These are phyloP conservation scores for Paragyromitra xinjiangensis DNA, from an alignment of 495 filamentous ascomycete genomes.

Conservation along the genomic window DNA sequence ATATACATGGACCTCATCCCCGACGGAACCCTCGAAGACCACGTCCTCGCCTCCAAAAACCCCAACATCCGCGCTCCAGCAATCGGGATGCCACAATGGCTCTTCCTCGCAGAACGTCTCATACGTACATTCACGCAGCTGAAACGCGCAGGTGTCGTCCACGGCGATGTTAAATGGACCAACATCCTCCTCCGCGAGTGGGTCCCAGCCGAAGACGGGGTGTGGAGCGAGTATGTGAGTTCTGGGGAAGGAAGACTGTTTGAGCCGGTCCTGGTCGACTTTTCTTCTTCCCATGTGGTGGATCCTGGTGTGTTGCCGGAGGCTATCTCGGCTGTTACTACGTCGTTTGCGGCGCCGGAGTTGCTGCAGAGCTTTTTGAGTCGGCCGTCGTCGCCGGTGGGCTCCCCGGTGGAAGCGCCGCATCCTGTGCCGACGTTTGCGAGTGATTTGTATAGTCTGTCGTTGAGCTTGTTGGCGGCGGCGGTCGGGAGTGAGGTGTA, in stretches of 20 bases:
- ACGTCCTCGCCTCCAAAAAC: conserved; percentile 10
- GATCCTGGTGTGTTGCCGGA: conserved; percentile 31
- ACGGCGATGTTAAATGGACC: conserved; percentile 56
- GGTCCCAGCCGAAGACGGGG: background rate
- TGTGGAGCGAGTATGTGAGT: conserved; percentile 13
- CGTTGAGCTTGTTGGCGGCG: conserved; percentile 50
- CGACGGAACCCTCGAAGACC: conserved; percentile 36
- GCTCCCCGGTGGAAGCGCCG: background rate
- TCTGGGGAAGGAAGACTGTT: conserved; percentile 8
- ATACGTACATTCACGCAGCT: conserved; percentile 39
- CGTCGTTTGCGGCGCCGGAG: conserved; percentile 53
- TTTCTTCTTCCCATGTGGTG: conserved; percentile 45
- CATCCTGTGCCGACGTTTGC: conserved; percentile 47
- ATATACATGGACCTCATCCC: conserved; percentile 45
- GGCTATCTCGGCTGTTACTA: conserved; percentile 49
- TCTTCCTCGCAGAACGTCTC: conserved; percentile 48
- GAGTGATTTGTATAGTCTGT: conserved; percentile 54
- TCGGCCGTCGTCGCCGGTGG: background rate
- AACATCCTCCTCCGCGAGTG: conserved; percentile 50
- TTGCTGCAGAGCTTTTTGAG: conserved; percentile 44
- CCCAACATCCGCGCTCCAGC: conserved; percentile 32
- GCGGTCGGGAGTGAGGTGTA: conserved; percentile 56
- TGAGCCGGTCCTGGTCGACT: conserved; percentile 53
- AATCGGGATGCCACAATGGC: conserved; percentile 50
- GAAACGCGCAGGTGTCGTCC: conserved; percentile 46